A percentile compares a stretch with the other conserved stretches of the same genome.
Conservation (phyloP, 495 filamentous ascomycete genomes). For the Thozetella sp. region DNA sequence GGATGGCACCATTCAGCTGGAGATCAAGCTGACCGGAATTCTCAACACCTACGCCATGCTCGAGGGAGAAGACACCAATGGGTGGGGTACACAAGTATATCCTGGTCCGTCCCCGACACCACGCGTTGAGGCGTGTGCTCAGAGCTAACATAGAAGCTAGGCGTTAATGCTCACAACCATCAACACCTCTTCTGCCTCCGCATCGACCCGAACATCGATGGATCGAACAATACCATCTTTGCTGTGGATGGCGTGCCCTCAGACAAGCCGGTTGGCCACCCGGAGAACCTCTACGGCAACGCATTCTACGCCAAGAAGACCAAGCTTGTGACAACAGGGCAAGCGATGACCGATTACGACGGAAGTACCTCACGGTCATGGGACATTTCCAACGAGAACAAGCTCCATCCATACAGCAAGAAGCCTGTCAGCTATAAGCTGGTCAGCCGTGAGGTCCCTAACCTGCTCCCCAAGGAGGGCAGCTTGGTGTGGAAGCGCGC, state of each 20-base stretch:
- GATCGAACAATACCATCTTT: constrained; percentile 82
- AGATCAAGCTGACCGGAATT: constrained; percentile 95
- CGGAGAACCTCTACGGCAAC: constrained; percentile 90
- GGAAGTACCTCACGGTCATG: constrained; percentile 79
- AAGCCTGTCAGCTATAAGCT: constrained; percentile 93
- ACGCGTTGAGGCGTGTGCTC: background rate
- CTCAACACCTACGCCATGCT: constrained; percentile 89
- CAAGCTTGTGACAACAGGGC: constrained; percentile 72
- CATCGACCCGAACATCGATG: constrained; percentile 88
- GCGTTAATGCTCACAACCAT: constrained; percentile 74
- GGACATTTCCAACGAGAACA: constrained; percentile 88
- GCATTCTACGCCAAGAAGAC: constrained; percentile 90
- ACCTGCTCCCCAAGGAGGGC: constrained; percentile 77
- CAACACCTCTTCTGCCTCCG: constrained; percentile 96
- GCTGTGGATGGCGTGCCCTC: constrained; percentile 72
- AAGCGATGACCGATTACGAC: constrained; percentile 80
- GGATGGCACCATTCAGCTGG: constrained; percentile 90
- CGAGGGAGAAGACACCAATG: constrained; percentile 80
- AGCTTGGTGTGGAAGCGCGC: constrained; percentile 92
- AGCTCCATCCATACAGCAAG: constrained; percentile 80
- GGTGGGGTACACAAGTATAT: constrained; percentile 94
- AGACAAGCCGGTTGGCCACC: constrained; percentile 70
- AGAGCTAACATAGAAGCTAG: background rate
- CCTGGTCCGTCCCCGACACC: constrained; percentile 68
- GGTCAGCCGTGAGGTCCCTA: constrained; percentile 81